Percentiles rank a stretch among this genome's conserved stretches.
phyloP scores from a whole-genome alignment of 345 rosid species.

The Syzygium oleosum region DNA sequence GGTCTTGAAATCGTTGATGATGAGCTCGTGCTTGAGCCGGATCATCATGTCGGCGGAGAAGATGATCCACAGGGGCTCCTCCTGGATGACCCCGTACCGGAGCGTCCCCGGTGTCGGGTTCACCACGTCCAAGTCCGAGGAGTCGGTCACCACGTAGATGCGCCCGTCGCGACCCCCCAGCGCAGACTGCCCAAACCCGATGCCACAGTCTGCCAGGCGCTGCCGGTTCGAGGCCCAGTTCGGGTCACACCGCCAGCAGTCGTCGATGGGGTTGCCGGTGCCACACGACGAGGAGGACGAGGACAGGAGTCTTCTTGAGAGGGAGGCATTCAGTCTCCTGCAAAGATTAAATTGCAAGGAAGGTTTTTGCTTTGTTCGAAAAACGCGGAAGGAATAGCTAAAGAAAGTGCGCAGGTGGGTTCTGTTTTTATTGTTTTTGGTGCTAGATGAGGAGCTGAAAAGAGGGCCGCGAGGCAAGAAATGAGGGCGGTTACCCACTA shows the following conservation, averaged over 20 bases:
- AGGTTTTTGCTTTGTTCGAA: background rate
- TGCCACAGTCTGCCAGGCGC: slow-evolving; percentile 45
- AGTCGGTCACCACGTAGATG: slow-evolving; percentile 80
- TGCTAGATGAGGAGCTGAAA: background rate
- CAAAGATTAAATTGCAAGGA: background rate
- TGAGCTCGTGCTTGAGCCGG: slow-evolving; percentile 75
- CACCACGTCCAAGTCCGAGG: slow-evolving; percentile 69
- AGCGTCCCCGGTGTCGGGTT: slow-evolving; percentile 90
- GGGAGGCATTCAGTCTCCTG: slow-evolving; percentile 29
- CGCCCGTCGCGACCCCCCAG: slow-evolving; percentile 78
- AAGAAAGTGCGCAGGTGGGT: background rate
- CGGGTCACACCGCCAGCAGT: slow-evolving; percentile 42
- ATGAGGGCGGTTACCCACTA: background rate
- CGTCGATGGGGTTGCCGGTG: slow-evolving; percentile 48
- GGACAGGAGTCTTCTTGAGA: slow-evolving; percentile 12
- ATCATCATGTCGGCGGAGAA: slow-evolving; percentile 68
- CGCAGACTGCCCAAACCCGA: slow-evolving; percentile 71
- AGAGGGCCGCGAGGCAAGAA: background rate
- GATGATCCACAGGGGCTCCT: slow-evolving; percentile 79
- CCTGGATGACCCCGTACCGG: slow-evolving; percentile 78
- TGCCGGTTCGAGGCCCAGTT: slow-evolving; percentile 32
- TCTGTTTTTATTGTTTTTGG: background rate
- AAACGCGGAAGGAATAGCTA: background rate
- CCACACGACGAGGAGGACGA: slow-evolving; percentile 15
- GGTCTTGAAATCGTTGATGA: slow-evolving; percentile 74